phyloP scores from a whole-genome alignment of 495 filamentous ascomycete species.

The Penicillium maclennaniae region DNA sequence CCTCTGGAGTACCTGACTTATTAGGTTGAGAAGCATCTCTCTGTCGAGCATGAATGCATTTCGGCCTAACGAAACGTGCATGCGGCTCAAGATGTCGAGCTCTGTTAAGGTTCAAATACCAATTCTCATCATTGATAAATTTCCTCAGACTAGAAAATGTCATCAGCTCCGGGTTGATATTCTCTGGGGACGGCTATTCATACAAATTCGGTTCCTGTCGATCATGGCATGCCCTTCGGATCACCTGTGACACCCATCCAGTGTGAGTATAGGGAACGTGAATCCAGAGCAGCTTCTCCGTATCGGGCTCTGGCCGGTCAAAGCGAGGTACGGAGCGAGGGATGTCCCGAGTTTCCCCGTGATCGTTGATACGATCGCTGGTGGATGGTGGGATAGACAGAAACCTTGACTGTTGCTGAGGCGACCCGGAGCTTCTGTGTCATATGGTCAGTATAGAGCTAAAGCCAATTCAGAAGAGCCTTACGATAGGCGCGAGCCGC shows the following conservation, averaged over 20 bases:
- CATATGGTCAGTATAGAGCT: neutral
- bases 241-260: slow-evolving; percentile 54
- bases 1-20: slow-evolving; percentile 19
- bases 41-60: slow-evolving; percentile 34
- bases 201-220: slow-evolving; percentile 32
- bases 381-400: slow-evolving; percentile 25
- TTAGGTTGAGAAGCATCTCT: slow-evolving; percentile 27
- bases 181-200: neutral
- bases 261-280: slow-evolving; percentile 65
- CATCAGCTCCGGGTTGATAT: neutral
- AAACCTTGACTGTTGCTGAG: slow-evolving; percentile 20
- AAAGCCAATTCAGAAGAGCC: neutral
- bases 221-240: slow-evolving; percentile 19
- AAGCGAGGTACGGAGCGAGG: slow-evolving; percentile 35
- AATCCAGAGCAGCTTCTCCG: slow-evolving; percentile 59
- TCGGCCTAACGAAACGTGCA: slow-evolving; percentile 41
- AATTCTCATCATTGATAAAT: slow-evolving; percentile 44
- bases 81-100: slow-evolving; percentile 47
- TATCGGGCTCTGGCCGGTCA: slow-evolving; percentile 37
- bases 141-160: slow-evolving; percentile 42
- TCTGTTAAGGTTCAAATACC: slow-evolving; percentile 42
- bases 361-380: slow-evolving; percentile 26
- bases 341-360: slow-evolving; percentile 18
- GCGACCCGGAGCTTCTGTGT: slow-evolving; percentile 14
- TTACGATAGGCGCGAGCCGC: slow-evolving; percentile 22